These are phyloP conservation scores for Lactarius indigo DNA, from an alignment of 768 basidiomycete genomes.

Conservation along the genomic window DNA sequence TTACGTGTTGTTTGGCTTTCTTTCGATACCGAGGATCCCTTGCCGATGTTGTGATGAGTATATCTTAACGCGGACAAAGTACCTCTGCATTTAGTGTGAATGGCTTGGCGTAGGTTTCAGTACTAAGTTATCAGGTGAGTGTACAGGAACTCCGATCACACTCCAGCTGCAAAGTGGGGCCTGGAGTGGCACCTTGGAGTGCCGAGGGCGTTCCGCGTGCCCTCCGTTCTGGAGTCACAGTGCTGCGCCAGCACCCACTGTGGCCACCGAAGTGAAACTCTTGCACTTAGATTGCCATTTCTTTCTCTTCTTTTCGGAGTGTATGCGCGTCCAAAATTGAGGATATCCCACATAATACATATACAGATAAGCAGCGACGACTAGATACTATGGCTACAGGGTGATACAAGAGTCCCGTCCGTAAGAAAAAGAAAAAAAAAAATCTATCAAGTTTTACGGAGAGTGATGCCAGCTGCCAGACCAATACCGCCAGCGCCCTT, in stretches of 20 bases:
- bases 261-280: too few species aligned
- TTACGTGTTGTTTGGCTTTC: slow-evolving; percentile 26
- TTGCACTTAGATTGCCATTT: too few species aligned
- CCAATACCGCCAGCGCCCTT: slow-evolving; percentile 4
- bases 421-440: neutral
- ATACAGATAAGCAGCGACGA: slow-evolving; percentile 6
- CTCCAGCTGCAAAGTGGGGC: neutral
- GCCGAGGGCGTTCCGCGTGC: slow-evolving; percentile 9
- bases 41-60: slow-evolving; percentile 22
- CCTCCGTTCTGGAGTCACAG: neutral
- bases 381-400: slow-evolving; percentile 18
- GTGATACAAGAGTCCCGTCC: neutral
- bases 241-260: neutral
- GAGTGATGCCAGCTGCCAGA: slow-evolving; percentile 15
- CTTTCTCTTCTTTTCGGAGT: too few species aligned
- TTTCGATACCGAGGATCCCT: slow-evolving; percentile 25
- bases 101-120: too few species aligned
- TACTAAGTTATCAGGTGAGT: neutral
- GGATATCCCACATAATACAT: neutral
- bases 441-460: slow-evolving; percentile 14
- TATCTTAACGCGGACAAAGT: slow-evolving; percentile 18
- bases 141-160: neutral
- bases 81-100: neutral
- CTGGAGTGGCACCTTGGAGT: neutral
- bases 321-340: neutral